Evolutionary conservation across 1,284 basidiomycete species (phyloP), one percentile per base, ranked within the genome.

Genomic region (Apiotrichum siamense): DNA sequence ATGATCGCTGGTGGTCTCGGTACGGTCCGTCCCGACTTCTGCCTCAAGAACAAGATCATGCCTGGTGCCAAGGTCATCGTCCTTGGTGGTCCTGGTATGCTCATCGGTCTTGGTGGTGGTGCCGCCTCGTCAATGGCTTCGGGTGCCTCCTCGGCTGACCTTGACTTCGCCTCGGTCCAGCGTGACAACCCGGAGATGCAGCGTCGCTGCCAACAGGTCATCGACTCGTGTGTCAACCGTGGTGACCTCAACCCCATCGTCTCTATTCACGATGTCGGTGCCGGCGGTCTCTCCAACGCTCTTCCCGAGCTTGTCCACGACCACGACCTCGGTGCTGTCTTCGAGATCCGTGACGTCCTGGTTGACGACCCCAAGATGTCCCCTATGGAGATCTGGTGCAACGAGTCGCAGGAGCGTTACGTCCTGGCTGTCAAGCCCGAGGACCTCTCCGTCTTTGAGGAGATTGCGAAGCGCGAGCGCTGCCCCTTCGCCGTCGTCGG

Each of bases 301-400:
- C 79, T 99, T 5, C 94, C 94, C 0, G 94, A 99, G 74, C 78
- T 99, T 23, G 96, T 99, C 2, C 93, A 97, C 70, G 94, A 98
- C 72, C 87, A 89, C 4, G 83, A 80, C 33, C 79, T 97, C 9
- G 96, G 96, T 25, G 96, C 88, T 3, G 79, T 72, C n/a, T 93
- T 97, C 67, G 94, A 98, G 77, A 92, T 98, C 63, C 80, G 94
- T 18, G 88, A 97, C 62, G 84, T 98, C 9, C 81, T 89, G 24
- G 83, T 97, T 40, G 94, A 91, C 33, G 96, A 98, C 72, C 80
- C 82, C 27, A 85, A 86, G 41, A 91, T 99, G 89, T 93, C 88
- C 10, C 96, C 94, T 0, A 97, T 98, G 92, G 94, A 97, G 77
- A 97, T 98, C 55, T 99, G 94, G 94, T 98, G 96, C 74, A 99